Evolutionary conservation across 2,329 filamentous ascomycete species (phyloP), one percentile per base, ranked within the genome.

Genomic region (Calonectria crousiana): DNA sequence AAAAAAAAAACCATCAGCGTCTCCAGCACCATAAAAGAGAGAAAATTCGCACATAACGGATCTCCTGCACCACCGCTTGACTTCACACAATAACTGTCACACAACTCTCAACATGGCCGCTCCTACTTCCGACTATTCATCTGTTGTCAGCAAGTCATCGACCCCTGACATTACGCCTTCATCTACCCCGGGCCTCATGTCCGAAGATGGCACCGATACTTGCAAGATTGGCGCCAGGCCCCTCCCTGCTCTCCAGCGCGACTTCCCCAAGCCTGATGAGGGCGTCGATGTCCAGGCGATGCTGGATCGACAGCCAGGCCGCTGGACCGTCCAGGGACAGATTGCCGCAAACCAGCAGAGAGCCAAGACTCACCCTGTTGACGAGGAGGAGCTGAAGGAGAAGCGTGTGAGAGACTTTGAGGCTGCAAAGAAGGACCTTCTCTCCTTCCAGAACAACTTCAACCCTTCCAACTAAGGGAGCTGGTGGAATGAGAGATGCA

Each of bases 351-450:
- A 84, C 68, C 79, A 80, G 75, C 73, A 83, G 81, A 74, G 78
- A 75, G 72, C 74, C 53, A 78, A 80, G 62, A 62, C 73, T 20
- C 44, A 73, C 20, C 69, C 56, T 20, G 69, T 53, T 23, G 77
- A 67, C 30, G 79, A 78, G 16, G 72, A 83, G 23, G 75, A 82
- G 47, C 79, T 83, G 72, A 81, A 83, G 58, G 85, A 85, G 58
- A 81, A 82, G 72, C 82, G 84, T 49, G 81, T 82, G 20, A 81
- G 81, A 73, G 85, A 87, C 58, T 84, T 90, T 49, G 87, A 88
- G 67, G 84, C 85, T 44, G 85, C 84, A 34, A 91, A 91, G 85
- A 83, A 80, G 73, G 84, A 88, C 41, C 82, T 91, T 20, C 84
- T 88, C 20, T 84, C 84, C 60, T 84, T 84, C 38, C 83, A 84